Base-by-base conservation (phyloP, 108 stramenopile species). In the Skeletonema potamos region DNA sequence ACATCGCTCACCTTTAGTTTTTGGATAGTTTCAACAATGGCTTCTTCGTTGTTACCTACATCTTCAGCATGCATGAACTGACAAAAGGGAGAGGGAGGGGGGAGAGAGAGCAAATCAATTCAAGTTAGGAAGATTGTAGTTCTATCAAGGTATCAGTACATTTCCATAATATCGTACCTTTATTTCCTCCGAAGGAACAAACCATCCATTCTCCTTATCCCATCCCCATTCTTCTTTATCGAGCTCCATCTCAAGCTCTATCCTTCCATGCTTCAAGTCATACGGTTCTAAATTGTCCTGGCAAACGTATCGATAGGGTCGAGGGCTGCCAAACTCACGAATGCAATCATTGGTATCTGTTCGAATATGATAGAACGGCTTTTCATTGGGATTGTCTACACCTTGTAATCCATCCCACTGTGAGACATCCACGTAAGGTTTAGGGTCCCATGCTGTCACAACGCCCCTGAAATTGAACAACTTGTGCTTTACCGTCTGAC, bases 331-430 rank as follows among this genome's bases (percentile, higher is more conserved):
- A 70, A 93, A 93, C 27, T 82, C 87, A 29, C 71, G 41, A 24
- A 88, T 81, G 51, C 85, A 85, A 68, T 94, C 90, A 58, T 75
- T 66, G 18, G 66, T 68, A 77, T 94, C 89, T 17, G 90, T 86
- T 62, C 84, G 66, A 34, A 94, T 67, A 37, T 89, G 89, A 76
- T 92, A 94, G 64, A 92, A 92, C 11, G 93, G 93, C 57, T 86
- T 74, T 27, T 86, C 65, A 27, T 85, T 70, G 5, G 90, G 86
- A 82, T 90, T 81, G 27, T 82, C 70, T 27, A 94, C 73, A 51
- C 82, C 70, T 66, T 72, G 74, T 27, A 91, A 64, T n/a, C 90
- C 92, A 64, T 94, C 90, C 93, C 93, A 94, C 4, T 71, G 54
- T 1, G 86, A 70, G 24, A 94, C 88, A 73, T 94, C 89, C 27